Percentiles rank a stretch among this genome's conserved stretches.
These are phyloP conservation scores for Pseudogymnoascus sp. DNA, from an alignment of 2,329 filamentous ascomycete genomes.

Conservation along the genomic window DNA sequence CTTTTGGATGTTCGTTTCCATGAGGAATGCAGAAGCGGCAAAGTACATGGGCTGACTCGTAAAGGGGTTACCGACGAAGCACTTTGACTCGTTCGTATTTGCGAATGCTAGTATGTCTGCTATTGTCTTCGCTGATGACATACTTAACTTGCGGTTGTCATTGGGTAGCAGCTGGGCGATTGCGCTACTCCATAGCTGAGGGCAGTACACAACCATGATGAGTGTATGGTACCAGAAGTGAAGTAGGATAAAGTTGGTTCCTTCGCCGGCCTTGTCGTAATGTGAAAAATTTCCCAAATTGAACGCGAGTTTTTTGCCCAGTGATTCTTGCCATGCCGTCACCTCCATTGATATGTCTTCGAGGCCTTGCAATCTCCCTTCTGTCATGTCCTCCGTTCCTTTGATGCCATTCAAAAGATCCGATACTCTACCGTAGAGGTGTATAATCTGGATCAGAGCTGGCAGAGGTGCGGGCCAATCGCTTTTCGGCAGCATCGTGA, in stretches of 20 bases:
- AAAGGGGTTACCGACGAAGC: conserved; percentile 81
- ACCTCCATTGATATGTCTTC: conserved; percentile 75
- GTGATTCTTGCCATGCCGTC: conserved; percentile 63
- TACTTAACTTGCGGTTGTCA: conserved; percentile 57
- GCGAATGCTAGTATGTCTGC: conserved; percentile 83
- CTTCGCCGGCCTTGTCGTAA: conserved; percentile 73
- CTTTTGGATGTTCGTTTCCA: conserved; percentile 69
- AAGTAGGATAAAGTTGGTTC: conserved; percentile 78
- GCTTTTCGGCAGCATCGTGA: conserved; percentile 46
- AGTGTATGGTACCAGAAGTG: conserved; percentile 86
- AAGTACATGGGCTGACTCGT: conserved; percentile 90
- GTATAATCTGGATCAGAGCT: conserved; percentile 73
- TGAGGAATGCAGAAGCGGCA: conserved; percentile 80
- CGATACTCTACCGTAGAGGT: conserved; percentile 77
- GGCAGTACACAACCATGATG: conserved; percentile 79
- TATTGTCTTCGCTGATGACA: conserved; percentile 67
- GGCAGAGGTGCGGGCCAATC: conserved; percentile 75
- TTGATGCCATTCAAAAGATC: conserved; percentile 79
- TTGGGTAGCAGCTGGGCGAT: conserved; percentile 71
- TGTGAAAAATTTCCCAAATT: conserved; percentile 81
- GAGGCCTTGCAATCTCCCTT: conserved; percentile 65
- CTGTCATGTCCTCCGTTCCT: conserved; percentile 65
- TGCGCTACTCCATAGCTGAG: conserved; percentile 66
- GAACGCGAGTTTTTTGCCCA: conserved; percentile 71
- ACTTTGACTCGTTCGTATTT: conserved; percentile 77